A percentile compares a stretch with the other conserved stretches of the same genome.
These are phyloP conservation scores for Suillus subalutaceus DNA, from an alignment of 768 basidiomycete genomes.

Conservation along the genomic window DNA sequence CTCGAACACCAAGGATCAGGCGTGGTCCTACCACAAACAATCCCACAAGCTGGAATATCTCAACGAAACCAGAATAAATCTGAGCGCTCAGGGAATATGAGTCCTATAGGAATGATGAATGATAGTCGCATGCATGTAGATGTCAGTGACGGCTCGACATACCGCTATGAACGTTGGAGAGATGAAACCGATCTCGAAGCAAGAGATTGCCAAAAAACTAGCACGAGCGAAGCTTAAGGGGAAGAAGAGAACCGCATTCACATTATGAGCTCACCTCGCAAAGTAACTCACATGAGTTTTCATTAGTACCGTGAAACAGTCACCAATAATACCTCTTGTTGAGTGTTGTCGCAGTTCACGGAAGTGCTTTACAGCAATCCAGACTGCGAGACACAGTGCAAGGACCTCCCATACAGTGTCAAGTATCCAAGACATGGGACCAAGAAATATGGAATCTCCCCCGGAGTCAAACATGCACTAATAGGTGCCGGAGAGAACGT, in stretches of 20 bases:
- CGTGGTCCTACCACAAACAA: neutral
- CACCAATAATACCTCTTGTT: neutral
- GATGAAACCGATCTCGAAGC: neutral
- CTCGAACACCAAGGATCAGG: neutral
- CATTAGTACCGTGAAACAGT: neutral
- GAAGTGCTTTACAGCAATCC: neutral
- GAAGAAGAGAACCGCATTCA: neutral
- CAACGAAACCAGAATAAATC: neutral
- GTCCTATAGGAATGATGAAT: neutral
- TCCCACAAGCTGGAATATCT: accelerated
- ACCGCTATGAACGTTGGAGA: neutral
- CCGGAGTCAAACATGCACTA: neutral
- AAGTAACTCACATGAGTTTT: neutral
- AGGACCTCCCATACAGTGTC: neutral
- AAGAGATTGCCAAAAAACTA: neutral
- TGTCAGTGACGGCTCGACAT: neutral
- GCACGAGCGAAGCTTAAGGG: neutral
- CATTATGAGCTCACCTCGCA: neutral
- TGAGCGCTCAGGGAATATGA: accelerated
- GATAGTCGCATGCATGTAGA: neutral
- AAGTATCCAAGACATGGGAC: neutral
- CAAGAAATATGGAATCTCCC: neutral
- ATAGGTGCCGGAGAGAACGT: neutral
- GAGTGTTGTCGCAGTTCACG: neutral
- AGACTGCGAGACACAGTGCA: neutral